phyloP scores from a whole-genome alignment of 2,329 filamentous ascomycete genomes.

The Parastagonospora avenae region DNA sequence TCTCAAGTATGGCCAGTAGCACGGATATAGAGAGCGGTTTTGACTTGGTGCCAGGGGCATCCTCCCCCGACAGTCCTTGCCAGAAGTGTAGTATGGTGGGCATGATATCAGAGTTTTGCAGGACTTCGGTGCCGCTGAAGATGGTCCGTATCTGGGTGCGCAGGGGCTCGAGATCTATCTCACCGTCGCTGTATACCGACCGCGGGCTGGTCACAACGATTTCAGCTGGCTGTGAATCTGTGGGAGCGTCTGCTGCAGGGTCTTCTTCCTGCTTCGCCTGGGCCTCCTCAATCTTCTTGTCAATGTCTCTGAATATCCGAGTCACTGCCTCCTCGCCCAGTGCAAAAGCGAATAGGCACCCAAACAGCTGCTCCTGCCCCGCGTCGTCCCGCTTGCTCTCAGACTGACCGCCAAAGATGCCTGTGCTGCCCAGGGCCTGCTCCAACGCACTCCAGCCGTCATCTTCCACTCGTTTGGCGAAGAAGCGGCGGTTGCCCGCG shows the following conservation, averaged over 20 bases:
- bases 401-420: slow-evolving; percentile 49
- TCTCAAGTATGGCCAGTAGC: slow-evolving; percentile 42
- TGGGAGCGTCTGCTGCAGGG: neutral
- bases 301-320: slow-evolving; percentile 62
- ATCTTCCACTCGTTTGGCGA: slow-evolving; percentile 73
- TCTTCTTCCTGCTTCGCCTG: slow-evolving; percentile 15
- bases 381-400: slow-evolving; percentile 41
- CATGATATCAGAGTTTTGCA: slow-evolving; percentile 49
- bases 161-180: slow-evolving; percentile 35
- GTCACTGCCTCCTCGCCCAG: slow-evolving; percentile 78
- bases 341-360: slow-evolving; percentile 79
- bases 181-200: slow-evolving; percentile 31
- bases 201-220: slow-evolving; percentile 35
- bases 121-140: slow-evolving; percentile 48
- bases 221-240: slow-evolving; percentile 17
- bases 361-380: slow-evolving; percentile 74
- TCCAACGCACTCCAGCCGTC: slow-evolving; percentile 81
- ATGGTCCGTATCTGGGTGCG: slow-evolving; percentile 37
- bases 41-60: slow-evolving; percentile 38
- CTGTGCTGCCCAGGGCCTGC: slow-evolving; percentile 71
- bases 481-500: slow-evolving; percentile 86
- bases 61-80: slow-evolving; percentile 39
- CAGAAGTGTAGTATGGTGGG: slow-evolving; percentile 48
- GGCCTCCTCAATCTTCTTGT: slow-evolving; percentile 29
- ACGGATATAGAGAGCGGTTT: slow-evolving; percentile 45